A percentile compares a stretch with the other conserved stretches of the same genome.
phyloP scores from a whole-genome alignment of 768 basidiomycete species.

The Ramaria sp. region DNA sequence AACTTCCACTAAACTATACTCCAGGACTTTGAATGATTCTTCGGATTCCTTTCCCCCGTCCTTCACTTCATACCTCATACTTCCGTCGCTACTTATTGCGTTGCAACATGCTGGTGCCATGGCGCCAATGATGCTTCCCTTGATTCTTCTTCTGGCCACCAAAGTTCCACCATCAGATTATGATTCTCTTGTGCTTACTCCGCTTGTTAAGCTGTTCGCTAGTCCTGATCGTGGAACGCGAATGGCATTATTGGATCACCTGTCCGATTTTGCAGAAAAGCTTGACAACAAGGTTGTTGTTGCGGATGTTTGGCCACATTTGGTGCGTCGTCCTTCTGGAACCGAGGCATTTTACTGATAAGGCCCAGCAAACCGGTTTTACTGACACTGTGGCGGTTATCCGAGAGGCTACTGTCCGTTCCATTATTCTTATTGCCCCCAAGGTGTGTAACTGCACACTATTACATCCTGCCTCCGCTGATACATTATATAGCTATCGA shows the following conservation, averaged over 20 bases:
- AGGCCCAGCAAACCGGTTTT: conserved; percentile 81
- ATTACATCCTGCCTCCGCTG: background rate
- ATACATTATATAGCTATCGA: conserved; percentile 43
- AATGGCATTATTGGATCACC: conserved; percentile 85
- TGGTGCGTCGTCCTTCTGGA: conserved; percentile 41
- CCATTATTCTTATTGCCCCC: conserved; percentile 72
- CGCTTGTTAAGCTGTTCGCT: conserved; percentile 74
- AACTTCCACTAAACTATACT: background rate
- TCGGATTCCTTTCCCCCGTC: conserved; percentile 74
- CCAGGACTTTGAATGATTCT: conserved; percentile 69
- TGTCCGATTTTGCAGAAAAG: conserved; percentile 77
- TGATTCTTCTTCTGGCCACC: conserved; percentile 73
- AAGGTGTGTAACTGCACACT: conserved; percentile 42
- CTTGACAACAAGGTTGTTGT: conserved; percentile 76
- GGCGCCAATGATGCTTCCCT: conserved; percentile 68
- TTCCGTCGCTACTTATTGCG: conserved; percentile 74
- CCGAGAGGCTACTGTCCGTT: conserved; percentile 87
- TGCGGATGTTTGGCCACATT: conserved; percentile 87
- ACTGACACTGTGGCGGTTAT: conserved; percentile 90
- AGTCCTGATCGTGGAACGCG: conserved; percentile 89
- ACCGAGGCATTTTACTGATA: background rate
- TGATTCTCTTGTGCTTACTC: conserved; percentile 51
- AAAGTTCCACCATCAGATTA: conserved; percentile 66
- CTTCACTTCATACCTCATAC: conserved; percentile 75
- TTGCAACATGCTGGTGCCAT: conserved; percentile 72